Base-by-base conservation (phyloP, 257 asterid species). In the Avicennia marina region DNA sequence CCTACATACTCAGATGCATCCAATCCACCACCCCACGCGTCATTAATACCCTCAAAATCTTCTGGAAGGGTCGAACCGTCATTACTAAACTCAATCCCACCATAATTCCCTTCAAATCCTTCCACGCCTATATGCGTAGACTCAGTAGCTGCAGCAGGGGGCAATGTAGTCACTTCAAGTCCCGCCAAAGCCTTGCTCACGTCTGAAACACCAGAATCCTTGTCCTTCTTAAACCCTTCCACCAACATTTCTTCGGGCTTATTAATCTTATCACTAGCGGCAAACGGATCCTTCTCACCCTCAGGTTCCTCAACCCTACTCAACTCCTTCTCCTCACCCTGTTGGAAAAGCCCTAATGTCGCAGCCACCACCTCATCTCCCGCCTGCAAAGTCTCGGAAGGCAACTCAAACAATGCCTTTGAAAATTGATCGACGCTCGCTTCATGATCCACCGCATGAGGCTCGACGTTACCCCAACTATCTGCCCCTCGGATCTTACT, bases 21-120 rank as follows among this genome's bases (percentile, higher is more conserved):
- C 82, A 91, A 81, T 59, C 98, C 98, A n/a, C 96, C 98, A 66
- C 98, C 98, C 95, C 96, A 91, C 42, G 98, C 95, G 72, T 75
- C 88, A 77, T 75, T 86, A 59, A 83, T 79, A 44, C 98, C 98
- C 77, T 91, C 98, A 61, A 91, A 91, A 72, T 91, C 98, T 57
- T 91, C 95, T 4, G 73, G 83, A 69, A 91, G 63, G 0, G 98
- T 88, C 2, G 98, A 74, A 8, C 89, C 87, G 11, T 88, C 98
- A 53, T 62, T 75, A 32, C 78, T 72, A 69, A 88, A 91, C 83
- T 91, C 95, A 54, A 91, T 83, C 60, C 98, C 98, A 18, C 98
- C 98, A 68, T 91, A 91, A 57, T 88, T 78, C 56, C 98, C 98
- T 80, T 88, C 98, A 52, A 91, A 91, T 47, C 98, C 98, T 69